A percentile compares a stretch with the other conserved stretches of the same genome.
Conservation (phyloP, 1,284 basidiomycete species). For the Trametes polyzona region DNA sequence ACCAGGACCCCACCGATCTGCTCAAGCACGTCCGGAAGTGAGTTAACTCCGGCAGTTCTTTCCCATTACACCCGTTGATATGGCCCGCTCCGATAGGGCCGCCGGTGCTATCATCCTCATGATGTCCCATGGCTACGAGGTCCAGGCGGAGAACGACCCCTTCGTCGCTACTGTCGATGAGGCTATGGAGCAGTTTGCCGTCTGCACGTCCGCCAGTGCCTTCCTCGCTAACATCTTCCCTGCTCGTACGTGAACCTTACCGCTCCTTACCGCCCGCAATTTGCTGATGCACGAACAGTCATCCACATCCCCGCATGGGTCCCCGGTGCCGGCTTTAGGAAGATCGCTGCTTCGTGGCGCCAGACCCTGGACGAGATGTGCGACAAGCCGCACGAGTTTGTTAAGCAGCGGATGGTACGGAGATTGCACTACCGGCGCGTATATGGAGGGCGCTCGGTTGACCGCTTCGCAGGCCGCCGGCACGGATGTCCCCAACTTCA, state of each 20-base stretch:
- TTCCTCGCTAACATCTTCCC: constrained; percentile 39
- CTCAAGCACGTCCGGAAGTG: constrained; percentile 61
- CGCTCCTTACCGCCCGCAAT: background rate
- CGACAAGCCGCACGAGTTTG: constrained; percentile 32
- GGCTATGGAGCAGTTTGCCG: constrained; percentile 32
- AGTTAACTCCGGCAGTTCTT: background rate
- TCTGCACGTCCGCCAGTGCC: constrained; percentile 31
- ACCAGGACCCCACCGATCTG: constrained; percentile 57
- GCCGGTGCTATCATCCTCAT: constrained; percentile 36
- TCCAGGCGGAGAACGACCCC: constrained; percentile 30
- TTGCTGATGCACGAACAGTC: constrained; percentile 22
- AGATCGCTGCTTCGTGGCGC: constrained; percentile 26
- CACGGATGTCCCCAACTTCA: constrained; percentile 32
- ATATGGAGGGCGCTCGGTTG: background rate
- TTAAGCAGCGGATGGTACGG: constrained; percentile 33
- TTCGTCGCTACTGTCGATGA: constrained; percentile 34
- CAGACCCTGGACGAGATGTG: constrained; percentile 28
- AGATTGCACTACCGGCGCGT: background rate
- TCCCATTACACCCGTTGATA: background rate
- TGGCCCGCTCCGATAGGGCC: constrained; percentile 20
- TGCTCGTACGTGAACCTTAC: constrained; percentile 21
- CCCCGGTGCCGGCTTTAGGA: constrained; percentile 35
- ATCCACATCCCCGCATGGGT: constrained; percentile 36
- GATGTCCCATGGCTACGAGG: constrained; percentile 36
- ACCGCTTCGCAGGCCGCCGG: constrained; percentile 30